Evolutionary conservation across 192 early-diverging fungal genomes (phyloP).

Genomic region (Piromyces sp.): DNA sequence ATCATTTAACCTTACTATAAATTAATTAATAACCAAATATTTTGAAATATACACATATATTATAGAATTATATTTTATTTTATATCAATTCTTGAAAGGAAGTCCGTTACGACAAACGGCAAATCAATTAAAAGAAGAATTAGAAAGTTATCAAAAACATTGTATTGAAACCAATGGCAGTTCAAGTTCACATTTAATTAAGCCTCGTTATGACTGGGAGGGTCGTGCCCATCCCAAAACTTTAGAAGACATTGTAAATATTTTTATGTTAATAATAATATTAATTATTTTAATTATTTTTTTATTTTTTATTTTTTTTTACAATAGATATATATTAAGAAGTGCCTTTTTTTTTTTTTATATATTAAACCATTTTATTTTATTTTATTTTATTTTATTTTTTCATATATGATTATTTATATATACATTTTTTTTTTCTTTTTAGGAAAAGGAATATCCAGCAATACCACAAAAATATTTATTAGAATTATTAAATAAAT

Average conservation of each 20-base stretch:
- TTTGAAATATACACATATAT: neutral
- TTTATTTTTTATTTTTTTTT: constrained; percentile 11
- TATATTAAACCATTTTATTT: too few relatives aligned
- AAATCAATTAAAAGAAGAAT: neutral
- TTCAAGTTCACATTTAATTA: neutral
- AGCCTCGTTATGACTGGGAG: constrained; percentile 45
- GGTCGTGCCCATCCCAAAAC: constrained; percentile 31
- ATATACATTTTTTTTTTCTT: neutral
- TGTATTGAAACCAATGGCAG: neutral
- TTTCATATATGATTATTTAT: constrained; percentile 10
- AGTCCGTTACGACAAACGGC: neutral
- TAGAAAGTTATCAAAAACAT: neutral
- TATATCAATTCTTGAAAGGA: neutral
- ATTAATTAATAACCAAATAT: too few relatives aligned
- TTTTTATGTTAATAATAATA: neutral
- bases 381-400: constrained; percentile 14
- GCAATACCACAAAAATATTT: neutral
- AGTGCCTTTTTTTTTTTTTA: too few relatives aligned
- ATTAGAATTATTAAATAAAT: neutral
- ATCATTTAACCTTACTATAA: too few relatives aligned
- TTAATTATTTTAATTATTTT: constrained; percentile 7
- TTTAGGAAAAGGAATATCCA: constrained; percentile 1
- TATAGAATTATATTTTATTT: neutral
- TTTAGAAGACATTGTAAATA: constrained; percentile 35
- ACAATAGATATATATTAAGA: too few relatives aligned